phyloP scores from a whole-genome alignment of 352 stramenopile species.

The Peronospora belbahrii region DNA sequence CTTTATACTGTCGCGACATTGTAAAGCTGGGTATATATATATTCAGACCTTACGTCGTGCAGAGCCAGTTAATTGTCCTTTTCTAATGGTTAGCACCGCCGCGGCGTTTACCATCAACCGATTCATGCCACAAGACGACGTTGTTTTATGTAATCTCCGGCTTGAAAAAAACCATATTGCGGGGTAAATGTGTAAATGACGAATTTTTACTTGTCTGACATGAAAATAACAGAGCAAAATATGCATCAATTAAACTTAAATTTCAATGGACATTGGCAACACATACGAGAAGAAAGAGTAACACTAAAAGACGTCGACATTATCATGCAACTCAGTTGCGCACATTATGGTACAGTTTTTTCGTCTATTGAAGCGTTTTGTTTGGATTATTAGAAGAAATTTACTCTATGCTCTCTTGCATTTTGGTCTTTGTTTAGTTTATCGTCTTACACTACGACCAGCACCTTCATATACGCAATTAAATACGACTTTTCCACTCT shows the following conservation, averaged over 20 bases:
- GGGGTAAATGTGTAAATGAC: slow-evolving; percentile 3
- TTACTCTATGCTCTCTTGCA: neutral
- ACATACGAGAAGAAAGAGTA: slow-evolving; percentile 7
- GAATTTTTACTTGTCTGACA: neutral
- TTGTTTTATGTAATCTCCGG: slow-evolving; percentile 5
- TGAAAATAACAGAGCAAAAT: neutral
- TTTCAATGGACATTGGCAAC: slow-evolving; percentile 11
- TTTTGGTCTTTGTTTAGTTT: slow-evolving; percentile 3
- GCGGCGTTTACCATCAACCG: slow-evolving; percentile 17
- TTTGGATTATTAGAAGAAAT: neutral
- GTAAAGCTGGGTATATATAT: neutral
- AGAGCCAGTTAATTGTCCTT: slow-evolving; percentile 5
- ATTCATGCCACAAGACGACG: slow-evolving; percentile 1
- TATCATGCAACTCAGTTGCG: slow-evolving; percentile 16
- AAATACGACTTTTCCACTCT: slow-evolving; percentile 14
- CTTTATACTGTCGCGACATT: slow-evolving; percentile 12
- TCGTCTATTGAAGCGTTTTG: neutral
- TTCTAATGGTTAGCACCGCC: slow-evolving; percentile 17
- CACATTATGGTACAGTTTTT: slow-evolving; percentile 11
- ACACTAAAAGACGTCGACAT: slow-evolving; percentile 12
- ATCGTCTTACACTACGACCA: slow-evolving; percentile 18
- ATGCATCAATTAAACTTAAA: slow-evolving; percentile 6
- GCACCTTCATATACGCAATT: slow-evolving; percentile 1
- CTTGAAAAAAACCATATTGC: slow-evolving; percentile 12
- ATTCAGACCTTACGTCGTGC: slow-evolving; percentile 7